Evolutionary conservation across 805 yeast genomes (phyloP), one percentile per base, ranked within the genome.

Genomic region (Candida ulmi): DNA sequence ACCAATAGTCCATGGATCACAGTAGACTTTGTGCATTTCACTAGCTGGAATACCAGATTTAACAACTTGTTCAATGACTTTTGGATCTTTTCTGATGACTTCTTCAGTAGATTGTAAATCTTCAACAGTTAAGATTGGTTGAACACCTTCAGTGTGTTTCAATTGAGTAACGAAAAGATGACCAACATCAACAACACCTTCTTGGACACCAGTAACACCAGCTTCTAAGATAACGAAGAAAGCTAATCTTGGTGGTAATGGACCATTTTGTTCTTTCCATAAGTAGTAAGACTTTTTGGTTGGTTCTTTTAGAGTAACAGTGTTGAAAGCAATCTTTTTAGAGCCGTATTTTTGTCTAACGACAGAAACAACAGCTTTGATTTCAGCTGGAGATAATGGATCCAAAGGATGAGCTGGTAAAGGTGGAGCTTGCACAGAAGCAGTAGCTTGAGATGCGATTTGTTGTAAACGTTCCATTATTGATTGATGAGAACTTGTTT

Each of bases 1-100:
- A 35, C 84, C 84, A 54, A 79, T 78, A 25, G 83, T 74, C 83
- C 83, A 78, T 37, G 83, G 80, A 55, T 78, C 83, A 63, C 83
- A 78, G 65, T 74, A 78, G 34, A 78, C 67, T 50, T 72, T 68
- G 55, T 61, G 55, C 65, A 65, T 56, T 15, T 64, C 51, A 42
- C 58, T 58, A 23, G 71, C 76, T 43, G 87, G 80, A 48, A 83
- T 65, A 39, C 91, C 91, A 26, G 83, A 75, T 43, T 81, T 54
- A 41, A 68, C 75, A 68, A 88, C 80, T 66, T 83, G 90, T 59
- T 74, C 78, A 50, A 81, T 78, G 46, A 83, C 91, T 30, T 61
- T 64, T 29, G 88, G 85, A 58, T 84, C 87, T n/a, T 54, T 62
- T 62, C 91, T 75, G 51, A 84, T 73, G 48, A 80, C 70, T 4